Percentiles rank a stretch among this genome's conserved stretches.
Conservation (phyloP, 306 rosid genomes). For the Acacia acuminata region DNA sequence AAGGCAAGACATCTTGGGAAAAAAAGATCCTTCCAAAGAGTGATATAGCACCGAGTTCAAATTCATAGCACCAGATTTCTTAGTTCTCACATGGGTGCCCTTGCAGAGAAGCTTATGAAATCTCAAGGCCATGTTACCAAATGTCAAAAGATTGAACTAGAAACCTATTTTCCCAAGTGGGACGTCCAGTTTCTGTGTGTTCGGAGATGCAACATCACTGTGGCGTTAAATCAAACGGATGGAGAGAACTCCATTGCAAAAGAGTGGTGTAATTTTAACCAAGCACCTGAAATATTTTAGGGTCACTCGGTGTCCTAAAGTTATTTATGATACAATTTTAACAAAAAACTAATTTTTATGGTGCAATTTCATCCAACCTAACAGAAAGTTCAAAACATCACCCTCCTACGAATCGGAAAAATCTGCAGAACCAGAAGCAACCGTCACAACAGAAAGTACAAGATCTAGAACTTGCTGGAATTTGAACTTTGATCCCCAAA, state of each 20-base stretch:
- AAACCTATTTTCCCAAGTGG: neutral
- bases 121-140: slow-evolving; percentile 43
- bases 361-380: no score
- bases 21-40: slow-evolving; percentile 40
- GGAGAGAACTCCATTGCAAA: neutral
- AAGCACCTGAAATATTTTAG: no score
- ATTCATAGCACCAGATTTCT: slow-evolving; percentile 36
- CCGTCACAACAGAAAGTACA: no score
- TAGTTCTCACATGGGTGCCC: slow-evolving; percentile 33
- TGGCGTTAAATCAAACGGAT: neutral
- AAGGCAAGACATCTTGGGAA: slow-evolving; percentile 34
- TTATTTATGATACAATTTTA: no score
- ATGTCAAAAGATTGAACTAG: neutral
- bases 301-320: no score
- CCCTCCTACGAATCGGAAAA: no score
- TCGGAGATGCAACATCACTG: neutral
- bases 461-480: no score
- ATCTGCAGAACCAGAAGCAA: no score
- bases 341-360: no score
- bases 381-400: no score
- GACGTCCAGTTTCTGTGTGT: neutral
- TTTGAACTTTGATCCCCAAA: no score
- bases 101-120: slow-evolving; percentile 22
- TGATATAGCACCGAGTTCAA: slow-evolving; percentile 52
- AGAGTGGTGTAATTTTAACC: no score